Base-by-base conservation (phyloP, 495 filamentous ascomycete genomes). In the Apodospora peruviana region DNA sequence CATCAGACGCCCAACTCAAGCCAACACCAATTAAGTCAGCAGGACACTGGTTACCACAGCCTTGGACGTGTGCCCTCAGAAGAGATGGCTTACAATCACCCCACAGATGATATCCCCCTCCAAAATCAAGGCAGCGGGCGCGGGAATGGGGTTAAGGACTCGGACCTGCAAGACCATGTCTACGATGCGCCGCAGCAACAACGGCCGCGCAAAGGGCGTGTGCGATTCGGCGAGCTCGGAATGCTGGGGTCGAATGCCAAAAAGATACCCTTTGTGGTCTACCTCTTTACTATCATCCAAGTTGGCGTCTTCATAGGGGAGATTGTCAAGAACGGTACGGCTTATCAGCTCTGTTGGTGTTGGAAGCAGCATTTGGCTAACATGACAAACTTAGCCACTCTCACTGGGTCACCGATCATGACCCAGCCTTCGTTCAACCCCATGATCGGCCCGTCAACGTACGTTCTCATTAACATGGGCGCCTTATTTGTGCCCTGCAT, bases 391-490 rank as follows among this genome's bases (percentile, higher is more conserved):
- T n/a, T 39, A 63, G 80, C 67, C 9, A 62, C 74, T 35, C 68
- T 85, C 0, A 90, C 86, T 4, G 80, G 80, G 43, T 82, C 82
- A 2, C 89, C 90, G 10, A 96, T 98, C 58, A 80, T 86, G 66
- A 95, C 82, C 21, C 73, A 91, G 22, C 94, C 93, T 4, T 70
- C 72, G 10, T 91, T 97, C 72, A 98, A 98, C 65, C 87, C 87
- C 38, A 95, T 98, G 88, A 94, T 98, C 60, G 93, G 93, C 0
- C 93, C 93, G 2, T 94, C 90, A 2, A 77, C 85, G 3, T 88
- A 87, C 55, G 78, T 97, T 23, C 82, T 93, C 53, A 95, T 98
- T 66, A 94, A 93, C 61, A 95, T 97, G 90, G 93, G 93, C 49
- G 88, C 91, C 27, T 81, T 91, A 21, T 98, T 86, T 63, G 81